Base-by-base conservation (phyloP, 208 protist species). In the Leishmania gerbilli region DNA sequence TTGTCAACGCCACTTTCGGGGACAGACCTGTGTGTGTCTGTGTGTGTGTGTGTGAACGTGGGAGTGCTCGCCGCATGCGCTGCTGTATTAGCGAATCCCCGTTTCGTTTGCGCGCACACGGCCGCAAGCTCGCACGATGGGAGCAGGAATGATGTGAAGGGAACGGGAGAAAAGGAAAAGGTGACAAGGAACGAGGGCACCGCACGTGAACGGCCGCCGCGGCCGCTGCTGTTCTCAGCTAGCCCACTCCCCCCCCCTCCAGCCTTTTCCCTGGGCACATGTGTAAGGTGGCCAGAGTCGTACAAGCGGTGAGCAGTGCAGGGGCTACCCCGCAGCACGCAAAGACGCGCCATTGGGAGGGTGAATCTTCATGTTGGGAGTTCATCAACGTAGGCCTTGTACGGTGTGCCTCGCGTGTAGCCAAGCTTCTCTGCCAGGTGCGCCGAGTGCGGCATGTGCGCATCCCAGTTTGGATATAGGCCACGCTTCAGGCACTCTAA, bases 391-490 rank as follows among this genome's bases (percentile, higher is more conserved):
- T 77, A 71, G 4, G 79, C 79, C 55, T 40, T 47, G 47, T 77
- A 77, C 15, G 79, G 79, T 19, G 56, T 71, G 27, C 71, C 68
- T 19, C n/a, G 37, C 40, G 56, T 34, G 71, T 71, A 71, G 71
- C 79, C 79, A 2, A 77, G 71, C 31, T 58, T 51, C 45, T 81
- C 79, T 15, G 79, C 58, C 71, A 81, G 34, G 42, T 76, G 69
- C 21, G 55, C 78, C 6, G 78, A 81, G 37, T 76, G 78, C 56
- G 53, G 69, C 56, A 76, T 53, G 42, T 81, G 78, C 15, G 79
- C 79, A n/a, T 76, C 68, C 71, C 71, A 77, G 13, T 37, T 60
- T 3, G 37, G 51, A n/a, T 60, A 15, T 34, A 72, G 74, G n/a
- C 71, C 71, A 11, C 47, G 21, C 31, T 58, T 40, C 15, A 77